Conservation (phyloP, 192 early-diverging fungal genomes). For the Coemansia sp. region DNA sequence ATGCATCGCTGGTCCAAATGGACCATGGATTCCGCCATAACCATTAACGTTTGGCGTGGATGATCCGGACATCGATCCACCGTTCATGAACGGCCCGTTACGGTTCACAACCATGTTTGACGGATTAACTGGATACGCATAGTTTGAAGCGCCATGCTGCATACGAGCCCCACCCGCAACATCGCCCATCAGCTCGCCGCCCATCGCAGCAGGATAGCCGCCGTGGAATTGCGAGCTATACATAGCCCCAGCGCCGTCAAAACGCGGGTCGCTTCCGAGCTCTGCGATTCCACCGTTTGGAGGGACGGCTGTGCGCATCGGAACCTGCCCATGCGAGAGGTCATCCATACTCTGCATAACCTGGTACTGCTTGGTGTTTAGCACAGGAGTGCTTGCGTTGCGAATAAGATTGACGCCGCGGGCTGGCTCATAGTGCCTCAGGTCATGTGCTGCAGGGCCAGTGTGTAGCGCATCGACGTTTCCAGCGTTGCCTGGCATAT, state of each 20-base stretch:
- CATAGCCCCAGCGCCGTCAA: constrained; percentile 11
- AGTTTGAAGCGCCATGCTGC: constrained; percentile 16
- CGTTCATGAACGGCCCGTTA: constrained; percentile 22
- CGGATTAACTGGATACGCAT: constrained; percentile 21
- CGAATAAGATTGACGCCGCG: constrained; percentile 41
- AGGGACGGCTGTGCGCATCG: constrained; percentile 9
- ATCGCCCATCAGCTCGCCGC: constrained; percentile 18
- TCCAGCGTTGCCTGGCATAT: constrained; percentile 4
- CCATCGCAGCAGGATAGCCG: constrained; percentile 10
- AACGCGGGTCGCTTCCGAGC: constrained; percentile 6
- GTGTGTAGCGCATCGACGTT: constrained; percentile 8
- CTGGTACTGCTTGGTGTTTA: constrained; percentile 52
- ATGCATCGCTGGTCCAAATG: constrained; percentile 18
- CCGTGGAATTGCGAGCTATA: constrained; percentile 29
- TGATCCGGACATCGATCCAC: constrained; percentile 12
- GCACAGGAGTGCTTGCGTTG: constrained; percentile 49
- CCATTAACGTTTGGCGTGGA: constrained; percentile 25
- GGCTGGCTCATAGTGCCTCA: constrained; percentile 30
- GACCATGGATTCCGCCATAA: constrained; percentile 27
- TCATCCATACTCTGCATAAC: constrained; percentile 30
- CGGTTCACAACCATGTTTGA: constrained; percentile 21
- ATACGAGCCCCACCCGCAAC: constrained; percentile 14
- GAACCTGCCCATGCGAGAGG: constrained; percentile 10
- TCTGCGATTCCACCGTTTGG: constrained; percentile 13
- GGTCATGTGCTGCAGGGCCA: constrained; percentile 16